Evolutionary conservation across 2,329 filamentous ascomycete species (phyloP).

Genomic region (Diaporthe citriasiana): DNA sequence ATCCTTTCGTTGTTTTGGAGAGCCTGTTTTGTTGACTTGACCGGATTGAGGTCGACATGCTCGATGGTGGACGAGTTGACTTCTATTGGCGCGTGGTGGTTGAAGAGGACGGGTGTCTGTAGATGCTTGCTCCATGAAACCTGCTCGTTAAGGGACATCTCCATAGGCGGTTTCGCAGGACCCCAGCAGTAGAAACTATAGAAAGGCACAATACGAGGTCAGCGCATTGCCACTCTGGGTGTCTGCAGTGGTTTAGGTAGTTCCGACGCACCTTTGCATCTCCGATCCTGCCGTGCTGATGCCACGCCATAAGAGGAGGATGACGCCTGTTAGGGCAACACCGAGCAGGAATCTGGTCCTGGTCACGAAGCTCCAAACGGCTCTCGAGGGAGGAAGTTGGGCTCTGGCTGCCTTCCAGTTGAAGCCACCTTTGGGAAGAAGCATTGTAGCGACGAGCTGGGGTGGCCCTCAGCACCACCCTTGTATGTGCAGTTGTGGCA

Average conservation of each 20-base stretch:
- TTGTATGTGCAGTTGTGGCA: constrained; percentile 38
- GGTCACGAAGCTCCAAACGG: constrained; percentile 78
- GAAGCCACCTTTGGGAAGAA: constrained; percentile 90
- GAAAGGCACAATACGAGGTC: constrained; percentile 14
- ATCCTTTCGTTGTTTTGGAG: constrained; percentile 86
- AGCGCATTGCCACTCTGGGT: constrained; percentile 25
- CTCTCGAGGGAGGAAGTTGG: constrained; percentile 82
- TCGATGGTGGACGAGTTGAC: constrained; percentile 86
- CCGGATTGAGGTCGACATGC: constrained; percentile 85
- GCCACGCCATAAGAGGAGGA: constrained; percentile 90
- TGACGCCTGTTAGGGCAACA: constrained; percentile 76
- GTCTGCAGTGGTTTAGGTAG: background rate
- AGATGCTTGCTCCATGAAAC: constrained; percentile 89
- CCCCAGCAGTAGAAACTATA: constrained; percentile 97
- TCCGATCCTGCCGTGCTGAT: constrained; percentile 85
- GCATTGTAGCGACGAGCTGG: constrained; percentile 72
- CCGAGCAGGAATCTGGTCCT: constrained; percentile 84
- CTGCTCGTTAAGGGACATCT: constrained; percentile 93
- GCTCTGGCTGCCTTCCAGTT: constrained; percentile 93
- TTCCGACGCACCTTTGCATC: constrained; percentile 83
- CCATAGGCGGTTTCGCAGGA: constrained; percentile 93
- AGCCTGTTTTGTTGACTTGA: constrained; percentile 85
- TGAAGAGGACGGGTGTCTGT: constrained; percentile 95
- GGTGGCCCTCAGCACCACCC: constrained; percentile 60
- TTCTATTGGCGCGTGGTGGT: constrained; percentile 89